Evolutionary conservation across 2,329 filamentous ascomycete genomes (phyloP).

Genomic region (Triangularia setosa): DNA sequence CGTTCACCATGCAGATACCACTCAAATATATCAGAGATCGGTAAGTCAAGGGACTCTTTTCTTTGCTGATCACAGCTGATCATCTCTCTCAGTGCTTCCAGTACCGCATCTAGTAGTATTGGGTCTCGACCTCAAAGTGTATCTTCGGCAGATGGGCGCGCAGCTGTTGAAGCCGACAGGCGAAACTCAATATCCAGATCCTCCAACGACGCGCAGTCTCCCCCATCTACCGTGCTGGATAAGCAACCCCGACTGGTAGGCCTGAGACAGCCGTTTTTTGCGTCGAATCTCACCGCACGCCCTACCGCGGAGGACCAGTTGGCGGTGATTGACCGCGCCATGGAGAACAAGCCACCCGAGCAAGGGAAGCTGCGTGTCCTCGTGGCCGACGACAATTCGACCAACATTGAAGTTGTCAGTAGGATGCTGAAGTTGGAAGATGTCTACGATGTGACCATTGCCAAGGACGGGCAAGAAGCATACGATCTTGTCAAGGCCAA

Average conservation of each 20-base stretch:
- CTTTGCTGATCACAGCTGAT: not conserved
- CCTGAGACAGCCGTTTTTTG: slow-evolving; percentile 78
- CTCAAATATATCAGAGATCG: slow-evolving; percentile 70
- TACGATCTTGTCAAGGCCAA: slow-evolving; percentile 79
- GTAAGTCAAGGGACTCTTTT: slow-evolving; percentile 35
- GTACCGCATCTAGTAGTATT: slow-evolving; percentile 52
- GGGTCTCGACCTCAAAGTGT: slow-evolving; percentile 48
- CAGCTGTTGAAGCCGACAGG: slow-evolving; percentile 8
- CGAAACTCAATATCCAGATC: slow-evolving; percentile 30
- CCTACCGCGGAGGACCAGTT: slow-evolving; percentile 53
- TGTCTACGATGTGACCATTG: slow-evolving; percentile 83
- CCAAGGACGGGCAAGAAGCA: slow-evolving; percentile 81
- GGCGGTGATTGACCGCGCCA: slow-evolving; percentile 61
- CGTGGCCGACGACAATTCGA: slow-evolving; percentile 69
- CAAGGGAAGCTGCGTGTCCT: slow-evolving; percentile 70
- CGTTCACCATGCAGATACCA: slow-evolving; percentile 79
- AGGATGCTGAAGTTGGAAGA: slow-evolving; percentile 70
- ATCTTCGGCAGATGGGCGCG: slow-evolving; percentile 38
- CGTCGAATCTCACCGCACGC: slow-evolving; percentile 36
- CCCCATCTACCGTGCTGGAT: slow-evolving; percentile 48
- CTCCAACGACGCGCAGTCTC: slow-evolving; percentile 22
- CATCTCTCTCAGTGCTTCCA: slow-evolving; percentile 40
- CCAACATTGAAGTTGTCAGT: slow-evolving; percentile 56
- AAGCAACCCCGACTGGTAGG: slow-evolving; percentile 76
- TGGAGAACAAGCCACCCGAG: slow-evolving; percentile 53